Conservation (phyloP, 768 basidiomycete species). For the Kwoniella pini region DNA sequence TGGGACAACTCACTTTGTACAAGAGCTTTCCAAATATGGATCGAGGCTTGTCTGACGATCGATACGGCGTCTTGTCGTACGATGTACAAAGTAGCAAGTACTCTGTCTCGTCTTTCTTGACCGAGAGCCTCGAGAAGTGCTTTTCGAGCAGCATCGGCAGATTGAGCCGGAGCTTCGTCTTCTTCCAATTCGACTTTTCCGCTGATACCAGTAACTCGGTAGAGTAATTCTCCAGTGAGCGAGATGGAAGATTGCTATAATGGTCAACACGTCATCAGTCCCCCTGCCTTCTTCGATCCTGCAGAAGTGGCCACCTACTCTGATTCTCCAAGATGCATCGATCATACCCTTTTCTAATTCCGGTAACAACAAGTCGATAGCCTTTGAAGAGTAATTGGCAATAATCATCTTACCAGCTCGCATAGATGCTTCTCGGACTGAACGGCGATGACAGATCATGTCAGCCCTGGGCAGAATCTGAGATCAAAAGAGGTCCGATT, state of each 20-base stretch:
- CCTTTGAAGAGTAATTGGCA: conserved; percentile 84
- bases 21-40: conserved; percentile 97
- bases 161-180: conserved; percentile 64
- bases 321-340: conserved; percentile 89
- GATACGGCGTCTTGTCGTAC: conserved; percentile 90
- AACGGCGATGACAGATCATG: neutral
- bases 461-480: neutral
- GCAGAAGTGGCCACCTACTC: conserved; percentile 62
- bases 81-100: conserved; percentile 85
- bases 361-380: conserved; percentile 88
- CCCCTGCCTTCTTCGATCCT: neutral
- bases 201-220: conserved; percentile 94
- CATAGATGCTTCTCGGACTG: conserved; percentile 94
- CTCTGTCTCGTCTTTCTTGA: conserved; percentile 80
- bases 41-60: conserved; percentile 82
- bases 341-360: conserved; percentile 95
- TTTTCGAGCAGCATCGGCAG: conserved; percentile 77
- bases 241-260: conserved; percentile 88
- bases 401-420: conserved; percentile 98
- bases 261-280: neutral
- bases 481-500: neutral
- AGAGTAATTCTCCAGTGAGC: conserved; percentile 89
- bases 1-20: conserved; percentile 69
- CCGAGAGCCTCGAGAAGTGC: conserved; percentile 87
- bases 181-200: conserved; percentile 76